phyloP scores from a whole-genome alignment of 202 grass and related monocot genomes.

The Schoenoplectus tabernaemontani region DNA sequence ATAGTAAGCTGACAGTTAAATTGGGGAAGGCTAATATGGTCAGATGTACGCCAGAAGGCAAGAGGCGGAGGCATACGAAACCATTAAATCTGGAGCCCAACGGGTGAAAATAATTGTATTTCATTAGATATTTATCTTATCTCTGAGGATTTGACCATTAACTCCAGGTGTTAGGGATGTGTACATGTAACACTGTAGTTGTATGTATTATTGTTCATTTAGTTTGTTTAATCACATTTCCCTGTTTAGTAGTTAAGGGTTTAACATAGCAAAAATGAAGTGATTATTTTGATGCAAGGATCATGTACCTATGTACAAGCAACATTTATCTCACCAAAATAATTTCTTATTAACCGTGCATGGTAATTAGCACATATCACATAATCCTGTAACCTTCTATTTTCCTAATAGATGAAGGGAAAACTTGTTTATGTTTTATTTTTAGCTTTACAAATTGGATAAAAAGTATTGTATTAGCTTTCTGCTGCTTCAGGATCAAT shows the following conservation, averaged over 20 bases:
- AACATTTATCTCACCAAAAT: not conserved
- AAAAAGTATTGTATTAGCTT: no score
- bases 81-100: constrained; percentile 40
- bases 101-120: constrained; percentile 21
- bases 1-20: constrained; percentile 50
- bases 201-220: not conserved
- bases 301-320: no score
- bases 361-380: not conserved
- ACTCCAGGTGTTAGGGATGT: constrained; percentile 18
- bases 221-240: not conserved
- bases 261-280: not conserved
- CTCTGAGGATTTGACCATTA: not conserved
- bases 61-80: constrained; percentile 24
- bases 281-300: not conserved
- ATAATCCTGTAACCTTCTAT: no score
- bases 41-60: constrained; percentile 70
- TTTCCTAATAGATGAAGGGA: no score
- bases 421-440: no score
- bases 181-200: constrained; percentile 14
- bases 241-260: not conserved
- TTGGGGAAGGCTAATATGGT: constrained; percentile 22
- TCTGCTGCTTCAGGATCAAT: no score
- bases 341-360: not conserved
- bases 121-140: not conserved
- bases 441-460: no score